Conservation (phyloP, 805 yeast species). For the Starmerella ratchasimensis region DNA sequence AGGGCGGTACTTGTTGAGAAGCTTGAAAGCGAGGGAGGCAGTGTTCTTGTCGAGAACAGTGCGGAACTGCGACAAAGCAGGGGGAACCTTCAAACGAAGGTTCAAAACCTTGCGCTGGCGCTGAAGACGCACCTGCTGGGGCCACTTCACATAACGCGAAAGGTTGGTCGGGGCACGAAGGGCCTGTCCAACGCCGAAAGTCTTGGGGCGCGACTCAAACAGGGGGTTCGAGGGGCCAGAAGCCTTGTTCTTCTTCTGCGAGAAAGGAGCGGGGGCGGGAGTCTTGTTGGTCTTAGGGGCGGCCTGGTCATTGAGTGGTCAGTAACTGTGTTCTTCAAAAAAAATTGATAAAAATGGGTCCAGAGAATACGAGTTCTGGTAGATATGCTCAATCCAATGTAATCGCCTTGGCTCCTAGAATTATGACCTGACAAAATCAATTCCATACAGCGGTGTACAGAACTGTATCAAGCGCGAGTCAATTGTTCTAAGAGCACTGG, state of each 20-base stretch:
- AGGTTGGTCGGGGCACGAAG: constrained; percentile 91
- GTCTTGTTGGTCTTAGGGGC: constrained; percentile 81
- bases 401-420: not conserved
- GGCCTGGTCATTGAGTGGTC: constrained; percentile 25
- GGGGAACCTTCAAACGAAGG: constrained; percentile 97
- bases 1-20: constrained; percentile 98
- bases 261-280: constrained; percentile 61
- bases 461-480: too few relatives aligned
- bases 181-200: constrained; percentile 93
- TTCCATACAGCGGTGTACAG: too few relatives aligned
- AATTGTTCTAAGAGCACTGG: too few relatives aligned
- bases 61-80: constrained; percentile 94
- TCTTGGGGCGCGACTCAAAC: constrained; percentile 78
- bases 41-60: constrained; percentile 96
- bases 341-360: not conserved
- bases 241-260: constrained; percentile 37
- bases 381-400: not conserved
- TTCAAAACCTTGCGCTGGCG: constrained; percentile 96
- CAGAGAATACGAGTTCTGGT: constrained; percentile 6
- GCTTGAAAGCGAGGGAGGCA: constrained; percentile 92
- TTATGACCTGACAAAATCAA: too few relatives aligned
- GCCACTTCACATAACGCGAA: constrained; percentile 97
- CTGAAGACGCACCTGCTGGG: constrained; percentile 94
- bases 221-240: constrained; percentile 46
- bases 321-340: constrained; percentile 18